Conservation (phyloP, 495 filamentous ascomycete genomes). For the Hypoxylon subgilvum region DNA sequence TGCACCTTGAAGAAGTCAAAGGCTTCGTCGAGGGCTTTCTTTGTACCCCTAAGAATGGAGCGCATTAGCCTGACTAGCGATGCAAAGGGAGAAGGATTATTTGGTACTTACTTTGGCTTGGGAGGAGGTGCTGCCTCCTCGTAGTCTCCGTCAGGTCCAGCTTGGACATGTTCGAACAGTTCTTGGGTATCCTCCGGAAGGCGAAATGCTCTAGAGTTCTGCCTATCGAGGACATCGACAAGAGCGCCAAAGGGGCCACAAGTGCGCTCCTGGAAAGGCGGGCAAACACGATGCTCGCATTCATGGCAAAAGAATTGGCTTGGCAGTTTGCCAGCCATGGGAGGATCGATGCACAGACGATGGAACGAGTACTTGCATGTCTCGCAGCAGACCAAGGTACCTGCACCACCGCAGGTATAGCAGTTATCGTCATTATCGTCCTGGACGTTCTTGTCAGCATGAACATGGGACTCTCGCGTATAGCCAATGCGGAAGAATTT, state of each 20-base stretch:
- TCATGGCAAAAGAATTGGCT: conserved; percentile 84
- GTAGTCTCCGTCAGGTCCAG: conserved; percentile 78
- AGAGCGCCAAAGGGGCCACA: conserved; percentile 65
- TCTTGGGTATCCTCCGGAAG: conserved; percentile 72
- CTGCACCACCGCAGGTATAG: conserved; percentile 76
- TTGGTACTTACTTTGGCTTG: conserved; percentile 48
- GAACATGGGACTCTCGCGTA: conserved; percentile 5
- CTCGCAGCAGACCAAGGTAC: conserved; percentile 91
- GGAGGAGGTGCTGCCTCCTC: conserved; percentile 61
- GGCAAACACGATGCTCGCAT: conserved; percentile 58
- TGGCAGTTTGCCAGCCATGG: conserved; percentile 68
- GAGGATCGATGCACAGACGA: conserved; percentile 81
- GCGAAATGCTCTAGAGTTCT: conserved; percentile 73
- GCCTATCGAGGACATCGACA: conserved; percentile 63
- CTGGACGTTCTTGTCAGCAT: conserved; percentile 45
- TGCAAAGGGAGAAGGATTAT: neutral
- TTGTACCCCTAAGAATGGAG: conserved; percentile 42
- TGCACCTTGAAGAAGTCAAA: conserved; percentile 69
- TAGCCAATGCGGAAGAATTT: conserved; percentile 24
- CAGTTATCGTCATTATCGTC: conserved; percentile 91
- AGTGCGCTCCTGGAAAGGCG: conserved; percentile 47
- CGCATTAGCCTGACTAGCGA: conserved; percentile 32
- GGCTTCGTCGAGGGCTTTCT: conserved; percentile 66
- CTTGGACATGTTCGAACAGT: conserved; percentile 74
- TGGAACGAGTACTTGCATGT: conserved; percentile 87